phyloP scores from a whole-genome alignment of 129 eudicot species.

The Heracleum sosnowskyi region DNA sequence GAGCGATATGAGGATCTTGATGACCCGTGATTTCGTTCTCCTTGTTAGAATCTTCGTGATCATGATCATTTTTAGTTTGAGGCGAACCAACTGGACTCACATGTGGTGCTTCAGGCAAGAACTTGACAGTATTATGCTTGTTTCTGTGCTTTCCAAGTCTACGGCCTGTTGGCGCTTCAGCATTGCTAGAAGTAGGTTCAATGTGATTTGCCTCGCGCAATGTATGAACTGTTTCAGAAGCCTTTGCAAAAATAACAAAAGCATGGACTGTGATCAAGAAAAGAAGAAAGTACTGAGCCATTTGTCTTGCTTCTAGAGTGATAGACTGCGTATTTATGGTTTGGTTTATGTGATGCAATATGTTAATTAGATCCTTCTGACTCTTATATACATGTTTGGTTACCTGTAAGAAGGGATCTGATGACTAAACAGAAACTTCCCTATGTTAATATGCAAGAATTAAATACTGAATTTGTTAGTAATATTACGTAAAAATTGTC shows the following conservation, averaged over 20 bases:
- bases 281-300: not conserved
- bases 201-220: too few species aligned
- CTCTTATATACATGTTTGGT: not conserved
- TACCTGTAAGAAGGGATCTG: slow-evolving; percentile 9
- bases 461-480: not conserved
- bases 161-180: not conserved
- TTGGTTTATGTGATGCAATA: not conserved
- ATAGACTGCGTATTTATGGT: not conserved
- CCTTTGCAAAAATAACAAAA: not conserved
- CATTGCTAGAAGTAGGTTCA: not conserved
- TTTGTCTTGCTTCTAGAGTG: not conserved
- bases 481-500: slow-evolving; percentile 6
- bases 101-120: slow-evolving; percentile 1
- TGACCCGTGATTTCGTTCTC: not conserved
- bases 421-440: slow-evolving; percentile 22
- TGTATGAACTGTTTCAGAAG: too few species aligned
- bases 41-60: not conserved
- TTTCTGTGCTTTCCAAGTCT: slow-evolving; percentile 10
- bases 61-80: not conserved
- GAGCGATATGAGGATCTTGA: not conserved
- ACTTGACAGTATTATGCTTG: not conserved
- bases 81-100: not conserved
- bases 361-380: not conserved
- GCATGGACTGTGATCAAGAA: slow-evolving; percentile 3
- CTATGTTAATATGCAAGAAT: not conserved